Evolutionary conservation across 306 rosid species (phyloP), one percentile per base, ranked within the genome.

Genomic region (Carpinus viminea): DNA sequence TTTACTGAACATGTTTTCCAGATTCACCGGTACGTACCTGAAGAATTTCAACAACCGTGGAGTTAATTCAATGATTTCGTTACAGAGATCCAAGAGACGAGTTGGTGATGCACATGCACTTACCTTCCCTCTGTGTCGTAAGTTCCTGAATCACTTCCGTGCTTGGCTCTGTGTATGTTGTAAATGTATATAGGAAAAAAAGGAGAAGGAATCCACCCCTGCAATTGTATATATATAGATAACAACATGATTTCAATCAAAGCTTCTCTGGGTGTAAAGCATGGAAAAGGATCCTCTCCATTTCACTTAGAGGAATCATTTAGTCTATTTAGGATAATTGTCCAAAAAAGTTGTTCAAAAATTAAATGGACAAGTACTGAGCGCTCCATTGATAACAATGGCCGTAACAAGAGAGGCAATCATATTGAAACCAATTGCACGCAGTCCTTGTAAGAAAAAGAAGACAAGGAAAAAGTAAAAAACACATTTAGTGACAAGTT

Each of bases 101-200:
- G 4, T 28, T 56, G 16, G 31, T 46, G 21, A 43, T 6, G 45
- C 5, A 0, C 4, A n/a, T 36, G 21, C 61, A 34, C 80, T 60
- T 54, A 90, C 98, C 97, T 86, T 86, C 98, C 97, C 84, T 92
- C 97, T 1, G 96, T 89, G 89, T 95, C 98, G 72, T 92, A 95
- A 5, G 82, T 78, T 76, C 90, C 93, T 2, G 91, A 75, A 80
- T 95, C 98, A 74, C 98, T 95, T 18, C 98, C 98, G 52, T 95
- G 97, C 85, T 95, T 92, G 52, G 73, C 8, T 77, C 18, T 91
- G 85, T 92, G 97, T 38, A 95, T 83, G 77, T 91, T 92, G 68
- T 73, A 24, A 70, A 94, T 83, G 84, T 94, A 85, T 51, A 94
- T 68, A 0, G 98, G 98, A 50, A 94, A 80, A 54, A 92, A 87